A percentile compares a stretch with the other conserved stretches of the same genome.
phyloP scores from a whole-genome alignment of 1,284 basidiomycete genomes.

The Ceratobasidium sp. region DNA sequence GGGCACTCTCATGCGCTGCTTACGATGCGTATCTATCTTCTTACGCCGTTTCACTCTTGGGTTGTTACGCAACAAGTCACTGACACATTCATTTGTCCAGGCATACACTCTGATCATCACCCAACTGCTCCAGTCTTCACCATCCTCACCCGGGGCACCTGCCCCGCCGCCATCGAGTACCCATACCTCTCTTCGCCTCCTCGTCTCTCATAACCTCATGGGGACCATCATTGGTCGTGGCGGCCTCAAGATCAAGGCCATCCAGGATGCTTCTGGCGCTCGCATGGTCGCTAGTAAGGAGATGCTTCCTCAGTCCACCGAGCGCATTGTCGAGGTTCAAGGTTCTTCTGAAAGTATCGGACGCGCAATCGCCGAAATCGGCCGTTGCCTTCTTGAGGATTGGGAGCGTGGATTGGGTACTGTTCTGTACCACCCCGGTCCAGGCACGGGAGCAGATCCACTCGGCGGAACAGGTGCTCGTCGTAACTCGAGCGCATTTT shows the following conservation, averaged over 20 bases:
- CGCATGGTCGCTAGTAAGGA: slow-evolving; percentile 98
- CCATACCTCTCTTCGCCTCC: slow-evolving; percentile 91
- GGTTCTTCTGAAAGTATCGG: slow-evolving; percentile 91
- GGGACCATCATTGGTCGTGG: slow-evolving; percentile 98
- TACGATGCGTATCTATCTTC: slow-evolving; percentile 24
- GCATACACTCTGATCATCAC: slow-evolving; percentile 95
- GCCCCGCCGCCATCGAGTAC: slow-evolving; percentile 70
- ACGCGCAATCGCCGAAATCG: slow-evolving; percentile 93
- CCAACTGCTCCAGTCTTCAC: slow-evolving; percentile 82
- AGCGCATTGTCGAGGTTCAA: slow-evolving; percentile 97
- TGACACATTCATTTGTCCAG: slow-evolving; percentile 57
- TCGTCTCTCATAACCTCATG: slow-evolving; percentile 99
- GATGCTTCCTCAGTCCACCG: slow-evolving; percentile 98
- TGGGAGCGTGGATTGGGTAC: slow-evolving; percentile 95
- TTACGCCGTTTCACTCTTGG: slow-evolving; percentile 13
- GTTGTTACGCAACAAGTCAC: slow-evolving; percentile 9
- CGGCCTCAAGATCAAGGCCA: slow-evolving; percentile 99
- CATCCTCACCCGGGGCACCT: slow-evolving; percentile 68
- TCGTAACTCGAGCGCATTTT: slow-evolving; percentile 38
- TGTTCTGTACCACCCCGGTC: slow-evolving; percentile 94
- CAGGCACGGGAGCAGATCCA: slow-evolving; percentile 61
- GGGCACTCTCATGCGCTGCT: slow-evolving; percentile 19
- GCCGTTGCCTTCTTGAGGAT: slow-evolving; percentile 94
- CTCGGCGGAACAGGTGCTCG: slow-evolving; percentile 41
- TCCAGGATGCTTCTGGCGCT: slow-evolving; percentile 96